Percentiles rank a stretch among this genome's conserved stretches.
Conservation (phyloP, 169 alveolate species). For the Plasmodium billcollinsi region DNA sequence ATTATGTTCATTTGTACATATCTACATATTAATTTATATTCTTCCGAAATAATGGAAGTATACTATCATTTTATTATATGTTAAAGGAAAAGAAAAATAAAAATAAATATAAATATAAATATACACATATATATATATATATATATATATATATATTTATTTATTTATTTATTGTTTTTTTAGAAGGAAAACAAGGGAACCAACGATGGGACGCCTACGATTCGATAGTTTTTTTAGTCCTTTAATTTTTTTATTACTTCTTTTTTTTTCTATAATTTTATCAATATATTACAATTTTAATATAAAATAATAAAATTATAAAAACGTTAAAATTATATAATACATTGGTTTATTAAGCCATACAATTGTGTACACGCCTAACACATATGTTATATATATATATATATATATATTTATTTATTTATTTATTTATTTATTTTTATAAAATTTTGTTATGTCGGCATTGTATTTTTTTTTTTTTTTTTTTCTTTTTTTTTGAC, state of each 20-base stretch:
- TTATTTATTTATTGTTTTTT: background rate
- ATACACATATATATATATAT: too few species aligned
- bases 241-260: slow-evolving; percentile 38
- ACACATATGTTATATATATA: too few species aligned
- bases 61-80: too few species aligned
- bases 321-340: too few species aligned
- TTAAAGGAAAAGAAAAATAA: too few species aligned
- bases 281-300: slow-evolving; percentile 65
- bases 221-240: slow-evolving; percentile 72
- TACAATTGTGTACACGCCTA: too few species aligned
- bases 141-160: background rate
- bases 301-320: slow-evolving; percentile 1
- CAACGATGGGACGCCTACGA: slow-evolving; percentile 28
- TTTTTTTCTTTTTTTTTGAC: background rate
- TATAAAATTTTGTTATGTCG: background rate
- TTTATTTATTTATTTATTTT: background rate
- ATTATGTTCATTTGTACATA: too few species aligned
- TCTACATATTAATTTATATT: too few species aligned
- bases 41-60: too few species aligned
- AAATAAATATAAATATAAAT: too few species aligned
- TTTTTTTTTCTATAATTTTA: slow-evolving; percentile 45
- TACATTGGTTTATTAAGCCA: too few species aligned
- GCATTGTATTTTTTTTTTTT: background rate
- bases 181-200: slow-evolving; percentile 68
- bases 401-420: background rate